Evolutionary conservation across 1,284 basidiomycete genomes (phyloP).

Genomic region (Grifola frondosa): DNA sequence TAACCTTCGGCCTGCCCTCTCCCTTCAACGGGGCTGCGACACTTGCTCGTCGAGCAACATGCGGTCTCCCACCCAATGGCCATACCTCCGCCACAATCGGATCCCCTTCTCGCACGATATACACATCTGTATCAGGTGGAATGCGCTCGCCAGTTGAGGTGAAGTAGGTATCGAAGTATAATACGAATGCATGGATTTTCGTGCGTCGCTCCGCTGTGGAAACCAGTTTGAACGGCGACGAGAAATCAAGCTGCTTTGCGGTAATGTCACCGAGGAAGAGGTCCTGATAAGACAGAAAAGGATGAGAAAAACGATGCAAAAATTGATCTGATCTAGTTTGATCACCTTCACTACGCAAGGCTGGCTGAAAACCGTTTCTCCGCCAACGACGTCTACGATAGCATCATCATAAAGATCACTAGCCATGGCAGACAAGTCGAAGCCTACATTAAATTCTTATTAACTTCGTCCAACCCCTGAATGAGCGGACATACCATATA

Average conservation of each 20-base stretch:
- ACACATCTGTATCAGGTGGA: slow-evolving; percentile 48
- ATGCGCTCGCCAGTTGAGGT: slow-evolving; percentile 58
- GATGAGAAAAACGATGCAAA: slow-evolving; percentile 3
- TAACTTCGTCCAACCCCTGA: neutral
- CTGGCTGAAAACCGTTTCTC: slow-evolving; percentile 68
- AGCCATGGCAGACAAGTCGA: slow-evolving; percentile 82
- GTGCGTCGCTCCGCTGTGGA: slow-evolving; percentile 58
- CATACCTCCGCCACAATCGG: slow-evolving; percentile 71
- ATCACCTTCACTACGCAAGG: slow-evolving; percentile 70
- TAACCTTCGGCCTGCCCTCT: slow-evolving; percentile 47
- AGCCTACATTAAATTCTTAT: slow-evolving; percentile 48
- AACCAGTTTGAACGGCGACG: slow-evolving; percentile 68
- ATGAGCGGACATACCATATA: slow-evolving; percentile 66
- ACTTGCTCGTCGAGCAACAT: slow-evolving; percentile 48
- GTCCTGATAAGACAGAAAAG: slow-evolving; percentile 51
- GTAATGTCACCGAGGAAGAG: slow-evolving; percentile 69
- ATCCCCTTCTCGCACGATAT: slow-evolving; percentile 55
- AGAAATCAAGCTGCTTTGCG: slow-evolving; percentile 75
- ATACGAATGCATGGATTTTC: slow-evolving; percentile 79
- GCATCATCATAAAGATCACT: slow-evolving; percentile 74
- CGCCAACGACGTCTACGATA: slow-evolving; percentile 76
- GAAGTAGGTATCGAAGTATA: slow-evolving; percentile 97
- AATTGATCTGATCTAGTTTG: neutral
- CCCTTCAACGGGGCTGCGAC: slow-evolving; percentile 35
- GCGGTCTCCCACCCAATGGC: slow-evolving; percentile 64